Evolutionary conservation across 306 rosid species (phyloP).

Genomic region (Ormosia emarginata): DNA sequence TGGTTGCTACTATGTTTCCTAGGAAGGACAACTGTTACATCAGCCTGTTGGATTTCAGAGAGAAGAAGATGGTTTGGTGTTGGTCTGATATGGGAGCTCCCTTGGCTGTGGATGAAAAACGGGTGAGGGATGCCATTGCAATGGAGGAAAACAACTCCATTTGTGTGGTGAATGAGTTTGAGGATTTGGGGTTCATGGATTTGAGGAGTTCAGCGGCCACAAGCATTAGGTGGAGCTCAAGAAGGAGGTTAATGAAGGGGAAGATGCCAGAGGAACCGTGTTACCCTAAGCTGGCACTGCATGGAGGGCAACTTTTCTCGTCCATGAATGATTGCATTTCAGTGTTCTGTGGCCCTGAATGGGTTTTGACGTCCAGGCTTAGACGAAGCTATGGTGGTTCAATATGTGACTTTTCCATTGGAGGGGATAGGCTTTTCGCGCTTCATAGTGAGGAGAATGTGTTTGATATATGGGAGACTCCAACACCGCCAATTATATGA

Average conservation of each 20-base stretch:
- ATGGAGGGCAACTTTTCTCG: conserved; percentile 87
- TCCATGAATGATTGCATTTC: conserved; percentile 94
- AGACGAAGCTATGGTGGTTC: conserved; percentile 85
- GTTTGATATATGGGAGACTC: conserved; percentile 96
- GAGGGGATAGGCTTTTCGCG: conserved; percentile 92
- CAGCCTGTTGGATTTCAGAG: conserved; percentile 80
- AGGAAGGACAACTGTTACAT: conserved; percentile 91
- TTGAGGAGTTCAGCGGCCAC: conserved; percentile 58
- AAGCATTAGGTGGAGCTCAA: conserved; percentile 84
- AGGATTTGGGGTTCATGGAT: conserved; percentile 92
- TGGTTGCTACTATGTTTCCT: conserved; percentile 89
- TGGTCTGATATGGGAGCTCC: conserved; percentile 86
- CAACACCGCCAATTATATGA: conserved; percentile 65
- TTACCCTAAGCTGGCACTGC: conserved; percentile 83
- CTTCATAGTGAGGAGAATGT: conserved; percentile 94
- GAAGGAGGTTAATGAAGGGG: conserved; percentile 82
- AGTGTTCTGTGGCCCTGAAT: conserved; percentile 86
- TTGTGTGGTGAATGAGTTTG: conserved; percentile 92
- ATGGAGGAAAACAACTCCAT: conserved; percentile 77
- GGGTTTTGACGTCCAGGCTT: conserved; percentile 86
- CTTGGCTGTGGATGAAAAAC: conserved; percentile 57
- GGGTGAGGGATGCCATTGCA: conserved; percentile 89
- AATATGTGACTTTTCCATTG: conserved; percentile 89
- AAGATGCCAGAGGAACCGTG: conserved; percentile 91
- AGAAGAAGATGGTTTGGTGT: conserved; percentile 83